These are phyloP conservation scores for Luvunga scandens DNA, from an alignment of 345 rosid genomes.

Conservation along the genomic window DNA sequence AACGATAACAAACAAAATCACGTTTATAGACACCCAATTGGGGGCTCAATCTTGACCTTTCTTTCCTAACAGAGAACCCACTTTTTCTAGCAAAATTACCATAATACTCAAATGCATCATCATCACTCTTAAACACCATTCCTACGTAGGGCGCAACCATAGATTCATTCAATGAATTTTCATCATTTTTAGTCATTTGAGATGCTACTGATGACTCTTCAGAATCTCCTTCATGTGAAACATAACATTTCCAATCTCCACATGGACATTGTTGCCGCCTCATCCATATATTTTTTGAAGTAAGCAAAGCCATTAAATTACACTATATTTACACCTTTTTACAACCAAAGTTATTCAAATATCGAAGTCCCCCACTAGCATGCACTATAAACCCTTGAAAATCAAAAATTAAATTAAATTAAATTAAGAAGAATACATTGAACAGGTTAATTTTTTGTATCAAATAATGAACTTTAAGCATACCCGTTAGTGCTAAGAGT, in stretches of 20 bases:
- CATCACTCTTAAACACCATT: constrained; percentile 37
- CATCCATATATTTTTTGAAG: constrained; percentile 33
- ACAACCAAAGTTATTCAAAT: constrained; percentile 3
- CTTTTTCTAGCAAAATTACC: constrained; percentile 36
- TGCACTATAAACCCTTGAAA: constrained; percentile 19
- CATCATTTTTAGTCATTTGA: constrained; percentile 24
- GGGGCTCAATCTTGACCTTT: constrained; percentile 36
- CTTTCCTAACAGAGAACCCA: constrained; percentile 37
- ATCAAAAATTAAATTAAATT: neutral
- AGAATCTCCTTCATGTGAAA: constrained; percentile 30
- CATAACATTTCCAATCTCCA: constrained; percentile 41
- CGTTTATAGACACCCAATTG: constrained; percentile 37
- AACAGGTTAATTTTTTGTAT: neutral
- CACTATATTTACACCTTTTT: neutral
- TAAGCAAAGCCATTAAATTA: constrained; percentile 15
- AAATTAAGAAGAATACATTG: neutral
- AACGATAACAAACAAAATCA: constrained; percentile 40
- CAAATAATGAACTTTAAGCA: neutral
- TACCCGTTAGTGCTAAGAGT: neutral
- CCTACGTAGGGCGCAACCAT: constrained; percentile 39
- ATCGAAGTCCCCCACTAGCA: constrained; percentile 16
- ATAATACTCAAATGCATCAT: constrained; percentile 37
- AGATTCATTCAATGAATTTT: constrained; percentile 9
- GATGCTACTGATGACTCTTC: constrained; percentile 29
- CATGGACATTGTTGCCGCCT: constrained; percentile 44